Conservation (phyloP, 768 basidiomycete species). For the Mycena indigotica region DNA sequence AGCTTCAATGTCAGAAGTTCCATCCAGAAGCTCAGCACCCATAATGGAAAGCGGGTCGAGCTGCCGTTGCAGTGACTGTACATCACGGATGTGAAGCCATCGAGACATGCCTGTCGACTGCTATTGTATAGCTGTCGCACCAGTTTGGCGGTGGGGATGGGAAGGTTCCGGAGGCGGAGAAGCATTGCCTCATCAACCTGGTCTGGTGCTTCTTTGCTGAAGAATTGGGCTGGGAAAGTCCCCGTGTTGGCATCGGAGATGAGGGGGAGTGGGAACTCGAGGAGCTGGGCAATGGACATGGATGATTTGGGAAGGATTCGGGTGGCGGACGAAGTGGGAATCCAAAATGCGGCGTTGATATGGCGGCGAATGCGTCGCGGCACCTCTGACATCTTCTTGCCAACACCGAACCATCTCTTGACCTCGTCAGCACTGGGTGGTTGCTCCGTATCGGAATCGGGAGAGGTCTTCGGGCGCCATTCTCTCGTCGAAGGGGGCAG, state of each 20-base stretch:
- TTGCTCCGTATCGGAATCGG: no score
- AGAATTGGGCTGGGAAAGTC: conserved; percentile 4
- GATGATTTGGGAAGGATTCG: no score
- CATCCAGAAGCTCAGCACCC: conserved; percentile 9
- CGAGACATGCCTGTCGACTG: conserved; percentile 3
- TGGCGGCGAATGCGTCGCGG: no score
- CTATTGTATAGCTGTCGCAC: background rate
- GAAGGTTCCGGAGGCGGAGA: conserved; percentile 1
- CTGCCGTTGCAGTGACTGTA: conserved; percentile 1
- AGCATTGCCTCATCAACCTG: background rate
- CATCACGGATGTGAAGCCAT: conserved; percentile 1
- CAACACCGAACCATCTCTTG: no score
- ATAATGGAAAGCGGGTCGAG: conserved; percentile 7
- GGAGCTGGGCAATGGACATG: no score
- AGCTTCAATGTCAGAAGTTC: conserved; percentile 8
- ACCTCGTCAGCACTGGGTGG: no score
- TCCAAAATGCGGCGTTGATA: no score
- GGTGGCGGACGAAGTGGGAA: no score
- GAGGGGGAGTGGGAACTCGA: no score
- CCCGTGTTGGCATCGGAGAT: background rate
- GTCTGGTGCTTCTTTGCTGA: conserved; percentile 2
- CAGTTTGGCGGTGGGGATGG: conserved; percentile 3
- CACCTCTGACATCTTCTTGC: no score
- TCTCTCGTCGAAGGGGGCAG: no score
- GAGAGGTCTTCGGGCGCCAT: no score